These are phyloP conservation scores for Stentor roeselii DNA, from an alignment of 73 alveolate genomes.

Conservation along the genomic window DNA sequence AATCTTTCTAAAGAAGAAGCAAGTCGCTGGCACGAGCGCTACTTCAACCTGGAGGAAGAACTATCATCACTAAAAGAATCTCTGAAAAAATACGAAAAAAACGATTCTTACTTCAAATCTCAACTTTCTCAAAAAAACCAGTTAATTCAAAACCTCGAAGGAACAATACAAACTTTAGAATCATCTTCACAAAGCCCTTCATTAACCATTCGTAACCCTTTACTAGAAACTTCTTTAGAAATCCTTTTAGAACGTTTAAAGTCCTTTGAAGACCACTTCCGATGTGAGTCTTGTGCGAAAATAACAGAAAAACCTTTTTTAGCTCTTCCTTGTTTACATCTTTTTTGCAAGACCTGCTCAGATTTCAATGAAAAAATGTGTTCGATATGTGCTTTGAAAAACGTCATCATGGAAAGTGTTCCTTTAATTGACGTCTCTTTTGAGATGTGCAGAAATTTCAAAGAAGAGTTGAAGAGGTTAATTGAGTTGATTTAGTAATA, in stretches of 20 bases:
- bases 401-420: no score
- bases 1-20: background rate
- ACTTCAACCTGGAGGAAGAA: background rate
- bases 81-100: background rate
- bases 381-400: background rate
- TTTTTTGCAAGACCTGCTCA: background rate
- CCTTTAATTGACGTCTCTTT: no score
- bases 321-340: background rate
- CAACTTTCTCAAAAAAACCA: background rate
- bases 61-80: background rate
- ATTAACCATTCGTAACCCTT: background rate
- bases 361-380: background rate
- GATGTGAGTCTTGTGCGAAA: background rate
- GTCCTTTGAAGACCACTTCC: background rate
- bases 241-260: background rate
- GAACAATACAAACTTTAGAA: background rate
- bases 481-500: no score
- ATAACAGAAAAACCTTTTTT: no score
- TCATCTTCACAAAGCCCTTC: background rate
- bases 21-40: background rate
- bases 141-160: background rate
- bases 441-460: background rate
- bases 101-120: background rate
- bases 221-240: background rate
- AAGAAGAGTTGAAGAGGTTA: background rate